Conservation (phyloP, 2,329 filamentous ascomycete species). For the Colletotrichum tabaci region DNA sequence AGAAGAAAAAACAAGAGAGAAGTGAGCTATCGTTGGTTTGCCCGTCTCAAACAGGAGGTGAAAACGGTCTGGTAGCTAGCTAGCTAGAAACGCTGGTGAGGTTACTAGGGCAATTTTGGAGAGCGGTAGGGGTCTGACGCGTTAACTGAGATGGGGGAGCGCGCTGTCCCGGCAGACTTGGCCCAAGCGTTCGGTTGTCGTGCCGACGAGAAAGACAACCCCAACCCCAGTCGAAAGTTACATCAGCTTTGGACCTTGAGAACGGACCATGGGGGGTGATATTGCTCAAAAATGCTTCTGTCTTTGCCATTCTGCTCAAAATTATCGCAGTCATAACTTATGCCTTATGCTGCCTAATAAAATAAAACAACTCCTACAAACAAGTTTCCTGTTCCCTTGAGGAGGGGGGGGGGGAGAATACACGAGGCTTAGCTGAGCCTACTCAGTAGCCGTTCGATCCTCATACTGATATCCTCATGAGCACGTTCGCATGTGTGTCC, state of each 20-base stretch:
- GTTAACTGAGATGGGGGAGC: slow-evolving; percentile 11
- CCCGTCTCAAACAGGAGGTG: background rate
- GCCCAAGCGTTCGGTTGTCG: slow-evolving; percentile 5
- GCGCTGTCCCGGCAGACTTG: slow-evolving; percentile 1
- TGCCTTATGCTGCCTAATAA: slow-evolving; percentile 36
- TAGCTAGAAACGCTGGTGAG: background rate
- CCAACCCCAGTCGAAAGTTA: too few species aligned
- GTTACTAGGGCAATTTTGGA: slow-evolving; percentile 13
- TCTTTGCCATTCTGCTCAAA: slow-evolving; percentile 24
- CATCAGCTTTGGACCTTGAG: too few species aligned
- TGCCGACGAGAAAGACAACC: background rate
- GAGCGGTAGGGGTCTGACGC: slow-evolving; percentile 10
- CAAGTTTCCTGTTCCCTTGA: background rate
- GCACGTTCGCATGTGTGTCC: slow-evolving; percentile 38
- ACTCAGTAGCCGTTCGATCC: slow-evolving; percentile 17
- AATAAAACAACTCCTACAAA: slow-evolving; percentile 8
- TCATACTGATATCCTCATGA: slow-evolving; percentile 35
- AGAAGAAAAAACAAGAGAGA: background rate
- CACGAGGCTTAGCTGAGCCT: slow-evolving; percentile 18
- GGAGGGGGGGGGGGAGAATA: slow-evolving; percentile 4
- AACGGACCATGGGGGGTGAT: background rate
- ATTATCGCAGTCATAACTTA: slow-evolving; percentile 31
- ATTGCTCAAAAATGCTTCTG: slow-evolving; percentile 1
- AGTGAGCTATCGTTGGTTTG: background rate
- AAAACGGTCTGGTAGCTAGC: background rate